phyloP scores from a whole-genome alignment of 495 filamentous ascomycete genomes.

The Lepraria neglecta region DNA sequence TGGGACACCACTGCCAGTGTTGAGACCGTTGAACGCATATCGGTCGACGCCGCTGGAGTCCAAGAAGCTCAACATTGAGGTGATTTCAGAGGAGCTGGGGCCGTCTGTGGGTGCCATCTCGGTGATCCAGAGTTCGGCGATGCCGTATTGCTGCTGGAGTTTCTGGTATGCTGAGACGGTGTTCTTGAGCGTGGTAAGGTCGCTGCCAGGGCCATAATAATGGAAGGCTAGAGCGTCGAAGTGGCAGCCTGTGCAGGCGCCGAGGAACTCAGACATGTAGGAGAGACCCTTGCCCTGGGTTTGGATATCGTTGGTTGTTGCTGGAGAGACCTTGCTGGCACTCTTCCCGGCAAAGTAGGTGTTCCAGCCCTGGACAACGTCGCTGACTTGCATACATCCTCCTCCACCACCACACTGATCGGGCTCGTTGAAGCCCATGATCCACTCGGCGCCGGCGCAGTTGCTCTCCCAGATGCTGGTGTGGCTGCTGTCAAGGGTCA shows the following conservation, averaged over 20 bases:
- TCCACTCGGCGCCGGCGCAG: conserved; percentile 17
- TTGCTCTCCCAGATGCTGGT: conserved; percentile 20
- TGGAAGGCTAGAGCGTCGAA: conserved; percentile 23
- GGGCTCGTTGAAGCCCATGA: conserved; percentile 26
- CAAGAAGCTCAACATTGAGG: conserved; percentile 55
- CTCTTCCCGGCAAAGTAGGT: background rate
- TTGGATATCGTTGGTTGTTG: conserved; percentile 14
- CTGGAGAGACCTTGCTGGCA: conserved; percentile 13
- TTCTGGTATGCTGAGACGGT: conserved; percentile 50
- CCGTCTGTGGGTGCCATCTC: conserved; percentile 58
- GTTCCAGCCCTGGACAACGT: background rate
- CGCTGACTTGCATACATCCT: background rate
- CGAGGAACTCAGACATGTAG: conserved; percentile 18
- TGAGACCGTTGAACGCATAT: conserved; percentile 66
- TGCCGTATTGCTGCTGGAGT: conserved; percentile 39
- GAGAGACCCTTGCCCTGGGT: conserved; percentile 5
- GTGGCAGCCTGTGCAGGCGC: conserved; percentile 5
- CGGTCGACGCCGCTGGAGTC: conserved; percentile 59
- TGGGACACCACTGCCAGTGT: conserved; percentile 13
- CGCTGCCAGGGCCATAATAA: conserved; percentile 34
- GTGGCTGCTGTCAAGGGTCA: conserved; percentile 13
- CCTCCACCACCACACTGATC: conserved; percentile 21
- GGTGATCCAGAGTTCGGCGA: conserved; percentile 66
- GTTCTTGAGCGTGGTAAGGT: conserved; percentile 47
- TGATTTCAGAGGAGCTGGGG: conserved; percentile 38